These are phyloP conservation scores for Striga hermonthica DNA, from an alignment of 305 asterid species.

Conservation along the genomic window DNA sequence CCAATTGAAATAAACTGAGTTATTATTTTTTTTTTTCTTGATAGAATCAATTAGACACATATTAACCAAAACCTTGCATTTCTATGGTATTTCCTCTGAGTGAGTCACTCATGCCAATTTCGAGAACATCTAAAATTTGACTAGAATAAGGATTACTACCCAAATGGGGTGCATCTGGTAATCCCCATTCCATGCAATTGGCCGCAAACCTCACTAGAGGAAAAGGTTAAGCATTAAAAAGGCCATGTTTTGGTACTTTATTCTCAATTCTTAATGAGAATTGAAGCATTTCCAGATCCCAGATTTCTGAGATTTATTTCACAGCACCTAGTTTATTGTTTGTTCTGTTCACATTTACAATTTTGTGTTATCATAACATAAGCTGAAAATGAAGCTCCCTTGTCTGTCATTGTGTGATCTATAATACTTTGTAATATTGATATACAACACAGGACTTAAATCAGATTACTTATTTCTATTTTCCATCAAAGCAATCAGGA, in stretches of 20 bases:
- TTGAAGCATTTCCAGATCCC: background rate
- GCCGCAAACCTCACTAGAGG: too few relatives aligned
- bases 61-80: background rate
- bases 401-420: background rate
- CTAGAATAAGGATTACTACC: background rate
- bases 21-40: constrained; percentile 1
- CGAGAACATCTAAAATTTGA: constrained; percentile 13
- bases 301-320: background rate
- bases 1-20: constrained; percentile 12
- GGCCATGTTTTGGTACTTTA: background rate
- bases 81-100: background rate
- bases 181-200: too few relatives aligned
- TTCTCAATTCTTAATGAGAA: background rate
- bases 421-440: background rate
- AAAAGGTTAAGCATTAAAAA: background rate
- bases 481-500: constrained; percentile 1
- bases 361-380: background rate
- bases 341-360: background rate
- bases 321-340: background rate
- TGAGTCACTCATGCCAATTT: background rate
- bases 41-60: constrained; percentile 4
- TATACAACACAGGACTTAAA: background rate
- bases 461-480: background rate
- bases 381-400: background rate
- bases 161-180: background rate